A percentile compares a stretch with the other conserved stretches of the same genome.
These are phyloP conservation scores for Fragilariopsis cylindrus DNA, from an alignment of 108 stramenopile species.

Conservation along the genomic window DNA sequence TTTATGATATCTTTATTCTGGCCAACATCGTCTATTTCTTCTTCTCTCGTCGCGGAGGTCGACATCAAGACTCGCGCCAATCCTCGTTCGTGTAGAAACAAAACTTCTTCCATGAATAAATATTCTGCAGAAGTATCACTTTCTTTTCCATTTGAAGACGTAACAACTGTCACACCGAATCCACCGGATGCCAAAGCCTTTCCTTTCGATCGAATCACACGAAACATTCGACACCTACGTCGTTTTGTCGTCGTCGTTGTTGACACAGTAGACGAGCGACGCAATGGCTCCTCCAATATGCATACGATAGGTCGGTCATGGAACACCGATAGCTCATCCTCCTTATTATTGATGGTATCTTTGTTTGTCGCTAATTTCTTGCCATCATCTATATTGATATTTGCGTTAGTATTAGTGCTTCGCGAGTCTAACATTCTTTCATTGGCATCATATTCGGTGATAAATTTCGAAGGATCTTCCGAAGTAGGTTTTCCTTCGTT, in stretches of 20 bases:
- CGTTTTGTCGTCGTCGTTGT: neutral
- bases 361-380: too few relatives aligned
- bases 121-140: constrained; percentile 30
- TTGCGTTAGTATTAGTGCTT: too few relatives aligned
- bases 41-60: neutral
- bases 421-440: too few relatives aligned
- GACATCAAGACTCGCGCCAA: constrained; percentile 39
- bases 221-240: constrained; percentile 13
- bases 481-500: too few relatives aligned
- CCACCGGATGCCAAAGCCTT: constrained; percentile 43
- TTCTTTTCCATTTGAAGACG: constrained; percentile 17
- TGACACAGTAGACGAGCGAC: neutral
- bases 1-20: neutral
- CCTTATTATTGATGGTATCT: too few relatives aligned
- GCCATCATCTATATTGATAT: too few relatives aligned
- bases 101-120: constrained; percentile 80
- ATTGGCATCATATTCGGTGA: too few relatives aligned
- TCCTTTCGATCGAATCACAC: constrained; percentile 16
- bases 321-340: neutral
- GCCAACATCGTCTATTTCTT: neutral
- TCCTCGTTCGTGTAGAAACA: constrained; percentile 74
- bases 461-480: too few relatives aligned
- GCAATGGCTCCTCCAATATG: neutral
- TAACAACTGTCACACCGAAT: constrained; percentile 51
- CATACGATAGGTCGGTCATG: constrained; percentile 9